Base-by-base conservation (phyloP, 306 rosid species). In the Corylus avellana region DNA sequence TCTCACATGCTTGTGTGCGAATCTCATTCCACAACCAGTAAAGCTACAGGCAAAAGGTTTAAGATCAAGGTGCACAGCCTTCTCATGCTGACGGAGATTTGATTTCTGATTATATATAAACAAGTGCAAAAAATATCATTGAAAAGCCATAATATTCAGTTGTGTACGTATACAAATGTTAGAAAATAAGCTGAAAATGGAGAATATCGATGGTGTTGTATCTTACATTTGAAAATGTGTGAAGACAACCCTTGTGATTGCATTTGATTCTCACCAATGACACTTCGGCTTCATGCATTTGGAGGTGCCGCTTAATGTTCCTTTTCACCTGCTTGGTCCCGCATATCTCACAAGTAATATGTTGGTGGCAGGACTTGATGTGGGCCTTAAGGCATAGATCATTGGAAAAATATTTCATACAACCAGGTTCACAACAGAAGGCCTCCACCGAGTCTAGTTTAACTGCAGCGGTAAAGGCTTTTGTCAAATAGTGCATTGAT, bases 1-100 rank as follows among this genome's bases (percentile, higher is more conserved):
- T 84, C 98, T 81, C 49, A 95, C 98, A 1, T 95, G 98, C 80
- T 92, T 95, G 87, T 91, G 91, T 8, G 97, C 85, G 66, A 95
- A 95, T 70, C 94, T 92, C 98, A 87, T 83, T 73, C 92, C 92
- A 78, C 98, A 94, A 76, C 90, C 88, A n/a, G 87, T 71, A 83
- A 92, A 88, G 74, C 93, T 75, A 70, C 98, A 95, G 11, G 73
- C 78, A 73, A 84, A 95, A 7, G 92, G 98, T 57, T 84, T 95
- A 2, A 29, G 71, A 44, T 87, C 62, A 1, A 87, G 81, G 82
- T 95, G 98, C 79, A 87, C 97, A 37, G 87, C 98, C 84, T 85
- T 92, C 77, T 82, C 78, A 77, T 94, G 98, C 61, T 74, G 90
- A 11, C 49, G 83, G 53, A 92, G 97, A 89, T 94, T 94, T 37